phyloP scores from a whole-genome alignment of 2,329 filamentous ascomycete species.

The Cytospora chrysosperma region DNA sequence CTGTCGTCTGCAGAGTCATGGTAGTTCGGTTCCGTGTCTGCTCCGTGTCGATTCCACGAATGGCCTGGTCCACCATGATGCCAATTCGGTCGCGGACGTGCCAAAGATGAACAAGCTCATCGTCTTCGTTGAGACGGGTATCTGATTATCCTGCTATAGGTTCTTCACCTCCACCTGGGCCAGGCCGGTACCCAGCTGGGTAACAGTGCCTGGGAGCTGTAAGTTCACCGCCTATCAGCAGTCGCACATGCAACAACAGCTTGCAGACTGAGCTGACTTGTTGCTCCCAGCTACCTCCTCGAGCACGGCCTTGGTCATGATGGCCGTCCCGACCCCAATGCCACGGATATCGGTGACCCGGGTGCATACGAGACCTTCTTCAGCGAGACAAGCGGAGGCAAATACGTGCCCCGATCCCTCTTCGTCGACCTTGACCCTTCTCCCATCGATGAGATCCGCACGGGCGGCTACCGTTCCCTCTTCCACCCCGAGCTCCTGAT shows the following conservation, averaged over 20 bases:
- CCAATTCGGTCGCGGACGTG: background rate
- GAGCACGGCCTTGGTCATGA: constrained; percentile 69
- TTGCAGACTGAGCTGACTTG: constrained; percentile 28
- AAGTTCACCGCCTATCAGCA: constrained; percentile 40
- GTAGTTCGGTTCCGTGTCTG: background rate
- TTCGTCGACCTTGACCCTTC: constrained; percentile 73
- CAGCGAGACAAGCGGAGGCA: constrained; percentile 68
- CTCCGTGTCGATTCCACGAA: background rate
- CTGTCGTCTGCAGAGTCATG: background rate
- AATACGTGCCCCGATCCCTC: constrained; percentile 70
- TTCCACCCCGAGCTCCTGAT: constrained; percentile 73
- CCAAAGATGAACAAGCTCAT: background rate
- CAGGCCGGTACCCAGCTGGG: constrained; percentile 73
- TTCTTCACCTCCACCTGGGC: constrained; percentile 64
- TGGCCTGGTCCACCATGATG: background rate
- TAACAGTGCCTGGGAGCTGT: constrained; percentile 76
- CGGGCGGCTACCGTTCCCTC: constrained; percentile 64
- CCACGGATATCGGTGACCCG: constrained; percentile 57
- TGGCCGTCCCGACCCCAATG: constrained; percentile 62
- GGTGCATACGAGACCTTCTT: constrained; percentile 73
- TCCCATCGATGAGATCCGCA: constrained; percentile 72
- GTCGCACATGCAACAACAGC: constrained; percentile 4
- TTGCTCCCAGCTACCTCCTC: constrained; percentile 60
- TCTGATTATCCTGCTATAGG: constrained; percentile 37
- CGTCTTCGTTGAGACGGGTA: background rate